A percentile compares a stretch with the other conserved stretches of the same genome.
phyloP scores from a whole-genome alignment of 805 yeast species.

The Saccharomycodes ludwigii region DNA sequence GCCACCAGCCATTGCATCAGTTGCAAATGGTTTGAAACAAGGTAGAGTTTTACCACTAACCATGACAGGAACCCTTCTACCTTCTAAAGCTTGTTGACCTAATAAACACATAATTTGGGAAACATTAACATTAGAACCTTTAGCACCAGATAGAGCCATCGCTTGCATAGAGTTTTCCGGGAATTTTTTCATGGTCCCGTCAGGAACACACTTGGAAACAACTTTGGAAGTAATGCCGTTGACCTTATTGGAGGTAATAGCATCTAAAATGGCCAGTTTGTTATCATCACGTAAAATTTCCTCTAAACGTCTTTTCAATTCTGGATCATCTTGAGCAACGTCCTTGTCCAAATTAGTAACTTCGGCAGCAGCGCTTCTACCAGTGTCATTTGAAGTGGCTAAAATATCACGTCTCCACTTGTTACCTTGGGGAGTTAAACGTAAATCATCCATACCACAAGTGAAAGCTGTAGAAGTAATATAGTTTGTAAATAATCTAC shows the following conservation, averaged over 20 bases:
- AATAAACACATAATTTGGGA: slow-evolving; percentile 98
- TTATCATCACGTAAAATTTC: slow-evolving; percentile 90
- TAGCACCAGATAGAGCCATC: slow-evolving; percentile 98
- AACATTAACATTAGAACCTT: slow-evolving; percentile 96
- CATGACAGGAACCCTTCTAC: slow-evolving; percentile 99
- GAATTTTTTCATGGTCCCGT: slow-evolving; percentile 88
- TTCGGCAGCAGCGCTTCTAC: slow-evolving; percentile 87
- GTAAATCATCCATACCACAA: slow-evolving; percentile 99
- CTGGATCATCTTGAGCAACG: slow-evolving; percentile 45
- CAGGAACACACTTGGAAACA: slow-evolving; percentile 89
- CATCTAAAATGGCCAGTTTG: slow-evolving; percentile 89
- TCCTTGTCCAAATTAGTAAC: slow-evolving; percentile 68
- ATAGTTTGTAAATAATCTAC: slow-evolving; percentile 88
- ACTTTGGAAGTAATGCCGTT: slow-evolving; percentile 89
- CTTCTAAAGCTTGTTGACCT: slow-evolving; percentile 98
- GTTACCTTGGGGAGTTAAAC: slow-evolving; percentile 86
- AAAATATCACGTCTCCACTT: slow-evolving; percentile 77
- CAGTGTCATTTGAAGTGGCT: slow-evolving; percentile 64
- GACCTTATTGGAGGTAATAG: slow-evolving; percentile 87
- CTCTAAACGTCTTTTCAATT: slow-evolving; percentile 77
- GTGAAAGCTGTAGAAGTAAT: slow-evolving; percentile 89
- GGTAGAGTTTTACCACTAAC: slow-evolving; percentile 96
- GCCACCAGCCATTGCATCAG: slow-evolving; percentile 98
- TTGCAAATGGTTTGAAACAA: slow-evolving; percentile 90
- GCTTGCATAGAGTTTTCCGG: slow-evolving; percentile 97